Evolutionary conservation across 2,329 filamentous ascomycete species (phyloP).

Genomic region (Trichothecium roseum): DNA sequence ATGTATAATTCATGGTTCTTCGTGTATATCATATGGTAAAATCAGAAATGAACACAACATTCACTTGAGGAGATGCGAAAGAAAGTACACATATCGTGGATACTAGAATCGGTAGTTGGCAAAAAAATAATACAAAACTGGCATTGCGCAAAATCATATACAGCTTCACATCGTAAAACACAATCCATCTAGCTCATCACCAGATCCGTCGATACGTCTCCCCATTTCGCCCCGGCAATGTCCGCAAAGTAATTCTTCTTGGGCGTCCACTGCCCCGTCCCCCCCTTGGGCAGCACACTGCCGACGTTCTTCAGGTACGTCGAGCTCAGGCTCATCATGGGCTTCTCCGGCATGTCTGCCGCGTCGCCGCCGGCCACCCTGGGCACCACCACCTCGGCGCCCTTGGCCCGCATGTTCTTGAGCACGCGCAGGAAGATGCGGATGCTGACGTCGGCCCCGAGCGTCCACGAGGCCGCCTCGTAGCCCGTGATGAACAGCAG

Average conservation of each 20-base stretch:
- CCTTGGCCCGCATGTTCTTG: constrained; percentile 34
- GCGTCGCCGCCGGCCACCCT: constrained; percentile 18
- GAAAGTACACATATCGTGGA: too few relatives aligned
- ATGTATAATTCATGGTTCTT: too few relatives aligned
- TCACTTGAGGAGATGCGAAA: too few relatives aligned
- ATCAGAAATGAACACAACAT: too few relatives aligned
- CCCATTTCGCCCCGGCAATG: constrained; percentile 17
- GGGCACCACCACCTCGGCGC: constrained; percentile 31
- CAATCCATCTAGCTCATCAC: constrained; percentile 4
- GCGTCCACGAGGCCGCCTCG: constrained; percentile 49
- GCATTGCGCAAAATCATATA: too few relatives aligned
- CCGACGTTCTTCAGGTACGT: constrained; percentile 38
- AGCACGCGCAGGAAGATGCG: constrained; percentile 38
- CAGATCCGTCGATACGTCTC: constrained; percentile 14
- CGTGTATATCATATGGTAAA: too few relatives aligned
- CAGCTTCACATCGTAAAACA: too few relatives aligned
- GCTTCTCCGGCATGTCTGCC: constrained; percentile 23
- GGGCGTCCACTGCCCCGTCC: constrained; percentile 21
- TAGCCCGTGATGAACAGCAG: constrained; percentile 49
- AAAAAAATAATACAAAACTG: too few relatives aligned
- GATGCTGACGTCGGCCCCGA: constrained; percentile 45
- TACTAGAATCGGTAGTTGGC: too few relatives aligned
- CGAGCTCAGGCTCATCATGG: constrained; percentile 32
- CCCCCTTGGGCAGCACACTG: constrained; percentile 34
- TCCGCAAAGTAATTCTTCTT: constrained; percentile 18